Evolutionary conservation across 2,329 filamentous ascomycete species (phyloP), one percentile per base, ranked within the genome.

Genomic region (Colletotrichum sp.): DNA sequence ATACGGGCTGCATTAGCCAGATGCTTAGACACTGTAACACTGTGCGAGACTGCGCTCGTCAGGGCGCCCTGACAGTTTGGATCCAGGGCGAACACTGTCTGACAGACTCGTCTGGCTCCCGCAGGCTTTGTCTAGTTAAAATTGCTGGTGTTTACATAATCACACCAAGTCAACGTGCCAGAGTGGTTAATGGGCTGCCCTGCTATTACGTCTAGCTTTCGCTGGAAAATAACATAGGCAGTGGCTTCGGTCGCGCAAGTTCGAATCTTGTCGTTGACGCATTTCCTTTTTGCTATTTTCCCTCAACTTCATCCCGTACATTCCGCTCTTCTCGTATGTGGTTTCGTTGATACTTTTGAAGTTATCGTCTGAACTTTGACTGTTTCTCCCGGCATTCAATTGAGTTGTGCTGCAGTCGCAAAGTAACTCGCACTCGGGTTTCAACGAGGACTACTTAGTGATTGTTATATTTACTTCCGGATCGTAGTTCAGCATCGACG

Each of bases 121-220:
- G 28, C 18, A 63, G 9, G 57, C 21, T 32, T 68, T 6, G 4
- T 60, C 0, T 5, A 16, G 6, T 18, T 16, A 8, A 7, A 8
- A 13, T 2, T 6, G 4, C 1, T 0, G 0, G 0, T 1, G 15
- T 36, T 73, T 76, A 76, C 70, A 76, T 74, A 76, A 73, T 49
- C 64, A 65, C 6, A 30, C 3, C 8, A 16, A 68, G 74, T 73
- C 74, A 76, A 76, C 74, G 74, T 76, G 74, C 74, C 74, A 76
- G 74, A 76, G 74, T 76, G 74, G 74, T 76, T 74, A 76, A 76
- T 76, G 74, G 74, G 74, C 70, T 73, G 74, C 74, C 74, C 74
- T 76, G 74, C 74, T 76, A 76, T 70, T 21, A 18, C 21, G 5
- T n/a, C n/a, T 28, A 13, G 6, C n/a, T 18, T 32, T 34, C 8